phyloP scores from a whole-genome alignment of 768 basidiomycete genomes.

The Exidia glandulosa region DNA sequence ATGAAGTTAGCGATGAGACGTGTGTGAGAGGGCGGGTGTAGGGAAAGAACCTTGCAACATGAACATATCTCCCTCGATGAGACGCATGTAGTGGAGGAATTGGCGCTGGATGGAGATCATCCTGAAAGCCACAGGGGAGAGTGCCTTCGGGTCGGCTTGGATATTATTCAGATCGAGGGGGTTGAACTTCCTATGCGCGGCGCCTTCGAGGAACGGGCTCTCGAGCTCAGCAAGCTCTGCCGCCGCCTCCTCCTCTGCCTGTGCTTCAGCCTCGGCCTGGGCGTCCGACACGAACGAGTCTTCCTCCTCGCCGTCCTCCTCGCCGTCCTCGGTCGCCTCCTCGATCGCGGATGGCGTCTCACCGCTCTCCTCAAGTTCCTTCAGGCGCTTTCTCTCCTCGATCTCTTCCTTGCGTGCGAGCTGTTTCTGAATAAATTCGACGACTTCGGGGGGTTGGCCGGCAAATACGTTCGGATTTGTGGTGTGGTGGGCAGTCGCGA shows the following conservation, averaged over 20 bases:
- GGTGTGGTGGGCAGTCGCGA: no score
- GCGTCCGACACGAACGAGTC: not conserved
- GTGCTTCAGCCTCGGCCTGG: not conserved
- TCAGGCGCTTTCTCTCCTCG: not conserved
- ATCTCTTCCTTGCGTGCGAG: no score
- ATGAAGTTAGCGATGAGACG: not conserved
- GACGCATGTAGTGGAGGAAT: conserved; percentile 63
- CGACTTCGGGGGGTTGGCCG: not conserved
- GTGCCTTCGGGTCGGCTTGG: not conserved
- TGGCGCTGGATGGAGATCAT: conserved; percentile 38
- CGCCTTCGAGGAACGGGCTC: not conserved
- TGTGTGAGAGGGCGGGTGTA: not conserved
- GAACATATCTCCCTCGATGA: conserved; percentile 84
- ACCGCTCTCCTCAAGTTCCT: not conserved
- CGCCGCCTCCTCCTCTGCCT: not conserved
- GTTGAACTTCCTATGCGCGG: not conserved
- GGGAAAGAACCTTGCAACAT: conserved; percentile 60
- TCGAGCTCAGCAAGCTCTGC: not conserved
- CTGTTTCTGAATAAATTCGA: not conserved
- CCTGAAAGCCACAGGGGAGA: not conserved
- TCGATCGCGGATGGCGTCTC: not conserved
- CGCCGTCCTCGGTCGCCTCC: not conserved
- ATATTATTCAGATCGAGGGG: not conserved
- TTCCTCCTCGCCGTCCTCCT: not conserved
- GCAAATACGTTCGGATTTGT: not conserved